Evolutionary conservation across 768 basidiomycete genomes (phyloP), one percentile per base, ranked within the genome.

Genomic region (Hypsizygus marmoreus): DNA sequence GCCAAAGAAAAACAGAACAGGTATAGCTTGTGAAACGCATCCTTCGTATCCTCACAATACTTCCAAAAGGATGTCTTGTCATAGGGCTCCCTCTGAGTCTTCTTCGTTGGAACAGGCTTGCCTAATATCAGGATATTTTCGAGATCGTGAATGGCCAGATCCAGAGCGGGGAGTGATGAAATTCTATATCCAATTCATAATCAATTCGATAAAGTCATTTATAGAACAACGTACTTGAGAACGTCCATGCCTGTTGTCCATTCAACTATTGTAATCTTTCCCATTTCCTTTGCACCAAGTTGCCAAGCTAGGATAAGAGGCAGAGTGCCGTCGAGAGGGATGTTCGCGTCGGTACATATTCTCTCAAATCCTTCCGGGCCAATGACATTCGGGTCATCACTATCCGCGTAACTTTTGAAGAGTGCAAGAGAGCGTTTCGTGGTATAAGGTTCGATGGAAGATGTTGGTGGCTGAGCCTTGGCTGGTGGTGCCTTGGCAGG

Each of bases 241-340:
- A 53, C 51, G 16, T 54, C 56, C 28, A 75, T 80, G 13, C 81
- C 85, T 46, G 72, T 71, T n/a, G 70, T 62, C 90, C 90, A 92
- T 57, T 88, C 87, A 6, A 77, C 72, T 63, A 73, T 77, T 33
- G 76, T 75, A 36, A 92, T 70, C 55, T 82, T 87, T 23, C 74
- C 86, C 82, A 92, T 84, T 58, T 90, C 87, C 47, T 74, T 71
- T 8, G 85, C 76, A 35, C 76, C 70, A 45, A 88, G 63, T 55
- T 86, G 84, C 90, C 90, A 92, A 17, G 87, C 79, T 11, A 91
- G 69, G 13, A 91, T 71, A 42, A 92, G 70, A 14, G 88, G 86
- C 50, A 80, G 65, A 5, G 84, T 72, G 23, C 88, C 86, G 14
- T 91, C 89, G 63, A 93, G 68, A 0, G 86, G 72, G 35, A 91